These are phyloP conservation scores for Naumovozyma dairenensis DNA, from an alignment of 805 yeast genomes.

Conservation along the genomic window DNA sequence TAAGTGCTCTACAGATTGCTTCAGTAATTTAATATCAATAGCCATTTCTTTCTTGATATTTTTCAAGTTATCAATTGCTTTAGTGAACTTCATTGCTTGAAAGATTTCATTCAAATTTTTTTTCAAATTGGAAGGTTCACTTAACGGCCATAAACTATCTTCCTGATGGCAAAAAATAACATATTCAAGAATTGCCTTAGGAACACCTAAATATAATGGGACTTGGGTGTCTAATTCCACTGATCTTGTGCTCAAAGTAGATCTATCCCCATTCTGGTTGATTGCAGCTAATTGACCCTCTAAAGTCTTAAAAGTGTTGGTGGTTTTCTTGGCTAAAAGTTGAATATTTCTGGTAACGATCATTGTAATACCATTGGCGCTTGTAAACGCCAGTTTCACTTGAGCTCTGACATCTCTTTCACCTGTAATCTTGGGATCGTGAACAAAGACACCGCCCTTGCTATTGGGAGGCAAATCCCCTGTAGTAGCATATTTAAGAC, in stretches of 20 bases:
- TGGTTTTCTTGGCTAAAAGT: slow-evolving; percentile 49
- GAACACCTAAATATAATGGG: slow-evolving; percentile 79
- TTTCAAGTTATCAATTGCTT: slow-evolving; percentile 75
- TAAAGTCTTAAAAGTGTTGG: slow-evolving; percentile 74
- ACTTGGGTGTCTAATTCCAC: slow-evolving; percentile 76
- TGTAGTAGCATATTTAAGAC: slow-evolving; percentile 86
- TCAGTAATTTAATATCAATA: slow-evolving; percentile 62
- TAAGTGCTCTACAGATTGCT: slow-evolving; percentile 71
- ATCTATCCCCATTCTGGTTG: slow-evolving; percentile 50
- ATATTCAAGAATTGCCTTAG: slow-evolving; percentile 77
- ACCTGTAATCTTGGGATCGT: slow-evolving; percentile 77
- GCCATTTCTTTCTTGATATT: slow-evolving; percentile 66
- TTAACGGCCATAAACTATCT: slow-evolving; percentile 91
- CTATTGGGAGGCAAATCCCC: slow-evolving; percentile 94
- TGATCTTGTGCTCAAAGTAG: slow-evolving; percentile 69
- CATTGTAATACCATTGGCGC: slow-evolving; percentile 66
- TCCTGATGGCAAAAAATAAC: slow-evolving; percentile 97
- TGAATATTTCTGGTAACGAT: slow-evolving; percentile 81
- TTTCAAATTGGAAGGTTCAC: slow-evolving; percentile 82
- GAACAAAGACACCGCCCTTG: slow-evolving; percentile 91
- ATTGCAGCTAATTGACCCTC: slow-evolving; percentile 79
- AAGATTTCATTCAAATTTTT: slow-evolving; percentile 94
- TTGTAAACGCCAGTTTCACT: slow-evolving; percentile 75
- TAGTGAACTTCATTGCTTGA: slow-evolving; percentile 88
- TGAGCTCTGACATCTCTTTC: slow-evolving; percentile 78